These are phyloP conservation scores for Erodium maritimum DNA, from an alignment of 345 rosid species.

Conservation along the genomic window DNA sequence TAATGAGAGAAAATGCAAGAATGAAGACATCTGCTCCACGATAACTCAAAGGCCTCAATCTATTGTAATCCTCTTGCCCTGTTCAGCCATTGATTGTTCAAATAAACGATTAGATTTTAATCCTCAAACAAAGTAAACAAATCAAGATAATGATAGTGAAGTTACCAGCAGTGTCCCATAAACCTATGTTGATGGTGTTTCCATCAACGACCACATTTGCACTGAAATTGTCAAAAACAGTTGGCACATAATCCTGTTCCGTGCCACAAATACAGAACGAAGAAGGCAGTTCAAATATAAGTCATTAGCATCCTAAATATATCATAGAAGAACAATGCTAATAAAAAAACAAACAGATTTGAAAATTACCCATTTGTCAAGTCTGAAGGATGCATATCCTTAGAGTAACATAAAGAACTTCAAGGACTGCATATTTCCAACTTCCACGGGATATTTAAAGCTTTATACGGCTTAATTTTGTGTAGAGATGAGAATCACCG, in stretches of 20 bases:
- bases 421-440: not conserved
- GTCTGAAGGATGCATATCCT: not conserved
- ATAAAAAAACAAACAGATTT: not conserved
- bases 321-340: not conserved
- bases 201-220: constrained; percentile 94
- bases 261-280: not conserved
- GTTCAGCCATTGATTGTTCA: constrained; percentile 11
- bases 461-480: too few relatives aligned
- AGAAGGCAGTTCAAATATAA: not conserved
- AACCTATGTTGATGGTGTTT: constrained; percentile 69
- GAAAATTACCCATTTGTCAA: too few relatives aligned
- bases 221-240: constrained; percentile 96
- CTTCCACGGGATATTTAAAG: too few relatives aligned
- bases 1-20: constrained; percentile 87
- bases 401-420: not conserved
- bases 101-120: not conserved
- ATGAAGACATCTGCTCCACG: constrained; percentile 97
- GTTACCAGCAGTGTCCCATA: constrained; percentile 97
- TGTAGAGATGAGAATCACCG: too few relatives aligned
- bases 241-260: constrained; percentile 81
- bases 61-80: constrained; percentile 93
- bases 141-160: not conserved
- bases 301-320: not conserved
- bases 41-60: constrained; percentile 83
- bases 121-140: constrained; percentile 2